Conservation (phyloP, 495 filamentous ascomycete genomes). For the Tuber microsphaerosporum region DNA sequence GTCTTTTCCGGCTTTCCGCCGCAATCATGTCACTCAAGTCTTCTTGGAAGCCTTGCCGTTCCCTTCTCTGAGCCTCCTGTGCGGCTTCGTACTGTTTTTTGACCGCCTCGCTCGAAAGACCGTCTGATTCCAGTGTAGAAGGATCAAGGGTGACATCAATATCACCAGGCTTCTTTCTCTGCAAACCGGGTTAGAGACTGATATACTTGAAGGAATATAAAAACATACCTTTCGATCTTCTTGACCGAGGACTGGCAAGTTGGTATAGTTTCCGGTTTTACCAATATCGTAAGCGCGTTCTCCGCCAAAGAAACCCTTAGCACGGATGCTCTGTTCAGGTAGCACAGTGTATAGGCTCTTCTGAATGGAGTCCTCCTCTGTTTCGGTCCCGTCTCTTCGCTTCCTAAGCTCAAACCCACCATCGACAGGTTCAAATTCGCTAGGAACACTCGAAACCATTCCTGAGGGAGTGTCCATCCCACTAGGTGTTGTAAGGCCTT, state of each 20-base stretch:
- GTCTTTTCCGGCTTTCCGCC: constrained; percentile 78
- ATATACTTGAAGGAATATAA: background rate
- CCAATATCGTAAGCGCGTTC: constrained; percentile 83
- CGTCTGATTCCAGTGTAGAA: constrained; percentile 65
- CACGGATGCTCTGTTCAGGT: constrained; percentile 72
- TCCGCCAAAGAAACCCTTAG: constrained; percentile 91
- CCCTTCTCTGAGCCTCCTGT: constrained; percentile 62
- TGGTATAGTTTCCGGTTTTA: constrained; percentile 47
- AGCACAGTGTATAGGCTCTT: constrained; percentile 81
- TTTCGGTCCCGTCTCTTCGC: constrained; percentile 74
- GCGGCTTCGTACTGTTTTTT: constrained; percentile 70
- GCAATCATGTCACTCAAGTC: constrained; percentile 97
- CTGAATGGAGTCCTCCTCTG: constrained; percentile 67
- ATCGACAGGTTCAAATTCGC: constrained; percentile 63
- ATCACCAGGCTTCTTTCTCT: constrained; percentile 92
- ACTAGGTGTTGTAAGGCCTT: constrained; percentile 64
- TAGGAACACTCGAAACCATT: constrained; percentile 68
- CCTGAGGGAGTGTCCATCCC: constrained; percentile 77
- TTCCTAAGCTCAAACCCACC: constrained; percentile 92
- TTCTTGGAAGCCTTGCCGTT: constrained; percentile 75
- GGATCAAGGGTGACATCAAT: constrained; percentile 86
- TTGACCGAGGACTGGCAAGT: constrained; percentile 66
- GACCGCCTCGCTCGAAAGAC: constrained; percentile 60
- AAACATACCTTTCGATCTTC: constrained; percentile 57
- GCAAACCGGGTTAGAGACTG: constrained; percentile 39